A percentile compares a stretch with the other conserved stretches of the same genome.
phyloP scores from a whole-genome alignment of 257 asterid genomes.

The Perilla frutescens region DNA sequence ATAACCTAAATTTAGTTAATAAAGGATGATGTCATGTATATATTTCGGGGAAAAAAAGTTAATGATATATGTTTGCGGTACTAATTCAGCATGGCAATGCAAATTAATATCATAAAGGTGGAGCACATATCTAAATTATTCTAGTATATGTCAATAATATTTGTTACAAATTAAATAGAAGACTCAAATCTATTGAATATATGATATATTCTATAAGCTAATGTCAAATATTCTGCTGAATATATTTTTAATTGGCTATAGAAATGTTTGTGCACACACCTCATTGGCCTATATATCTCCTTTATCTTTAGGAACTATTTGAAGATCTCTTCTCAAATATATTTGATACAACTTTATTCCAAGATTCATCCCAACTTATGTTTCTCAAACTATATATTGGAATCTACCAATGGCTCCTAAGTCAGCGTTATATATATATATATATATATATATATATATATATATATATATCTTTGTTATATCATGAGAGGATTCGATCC shows the following conservation, averaged over 20 bases:
- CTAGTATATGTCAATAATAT: too few species aligned
- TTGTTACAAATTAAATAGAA: constrained; percentile 8
- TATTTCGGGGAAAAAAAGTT: too few species aligned
- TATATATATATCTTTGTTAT: neutral
- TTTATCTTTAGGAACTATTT: constrained; percentile 32
- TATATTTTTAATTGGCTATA: constrained; percentile 14
- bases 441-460: neutral
- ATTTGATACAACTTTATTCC: constrained; percentile 29
- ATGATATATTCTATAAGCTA: neutral
- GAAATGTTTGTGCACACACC: constrained; percentile 24
- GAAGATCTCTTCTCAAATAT: constrained; percentile 36
- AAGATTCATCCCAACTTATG: constrained; percentile 38
- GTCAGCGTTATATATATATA: neutral
- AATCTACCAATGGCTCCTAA: constrained; percentile 1
- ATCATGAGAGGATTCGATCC: too few species aligned
- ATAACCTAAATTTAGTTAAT: too few species aligned
- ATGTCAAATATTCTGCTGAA: constrained; percentile 38
- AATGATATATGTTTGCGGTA: too few species aligned
- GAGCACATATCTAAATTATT: neutral
- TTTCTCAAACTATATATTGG: constrained; percentile 32
- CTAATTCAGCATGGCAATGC: neutral
- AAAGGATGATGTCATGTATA: too few species aligned
- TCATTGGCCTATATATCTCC: neutral
- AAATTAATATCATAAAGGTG: neutral
- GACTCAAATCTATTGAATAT: constrained; percentile 15